Conservation (phyloP, 2,329 filamentous ascomycete genomes). For the Hymenoscyphus linearis region DNA sequence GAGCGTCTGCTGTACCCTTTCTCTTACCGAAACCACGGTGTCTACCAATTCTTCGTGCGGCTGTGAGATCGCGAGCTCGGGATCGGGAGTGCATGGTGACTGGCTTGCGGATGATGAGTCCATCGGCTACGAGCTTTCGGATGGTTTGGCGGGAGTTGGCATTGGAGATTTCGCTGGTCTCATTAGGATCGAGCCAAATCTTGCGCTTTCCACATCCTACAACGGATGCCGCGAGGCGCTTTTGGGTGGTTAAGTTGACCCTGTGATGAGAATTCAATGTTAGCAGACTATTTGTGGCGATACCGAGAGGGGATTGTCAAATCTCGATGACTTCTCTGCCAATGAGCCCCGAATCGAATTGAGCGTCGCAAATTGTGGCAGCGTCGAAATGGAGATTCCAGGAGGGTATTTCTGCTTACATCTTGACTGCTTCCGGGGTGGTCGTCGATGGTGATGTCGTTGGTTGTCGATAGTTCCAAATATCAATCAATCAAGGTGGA, state of each 20-base stretch:
- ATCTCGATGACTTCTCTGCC: constrained; percentile 19
- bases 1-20: constrained; percentile 99
- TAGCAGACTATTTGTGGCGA: constrained; percentile 15
- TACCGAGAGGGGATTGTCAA: background rate
- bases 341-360: background rate
- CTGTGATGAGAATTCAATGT: constrained; percentile 45
- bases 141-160: constrained; percentile 99
- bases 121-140: constrained; percentile 99
- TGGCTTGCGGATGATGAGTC: constrained; percentile 99
- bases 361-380: background rate
- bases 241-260: constrained; percentile 99
- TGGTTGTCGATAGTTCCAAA: constrained; percentile 9
- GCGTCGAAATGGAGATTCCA: background rate
- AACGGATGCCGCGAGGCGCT: constrained; percentile 98
- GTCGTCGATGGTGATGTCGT: constrained; percentile 30
- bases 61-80: constrained; percentile 91
- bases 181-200: constrained; percentile 99
- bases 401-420: constrained; percentile 23
- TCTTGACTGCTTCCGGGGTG: constrained; percentile 30
- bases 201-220: constrained; percentile 99
- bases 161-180: constrained; percentile 98
- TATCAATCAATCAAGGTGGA: too few relatives aligned
- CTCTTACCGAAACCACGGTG: constrained; percentile 99
- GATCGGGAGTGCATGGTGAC: constrained; percentile 99
- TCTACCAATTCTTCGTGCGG: constrained; percentile 88